Evolutionary conservation across 805 yeast species (phyloP).

Genomic region (Cyberlindnera mycetangii): DNA sequence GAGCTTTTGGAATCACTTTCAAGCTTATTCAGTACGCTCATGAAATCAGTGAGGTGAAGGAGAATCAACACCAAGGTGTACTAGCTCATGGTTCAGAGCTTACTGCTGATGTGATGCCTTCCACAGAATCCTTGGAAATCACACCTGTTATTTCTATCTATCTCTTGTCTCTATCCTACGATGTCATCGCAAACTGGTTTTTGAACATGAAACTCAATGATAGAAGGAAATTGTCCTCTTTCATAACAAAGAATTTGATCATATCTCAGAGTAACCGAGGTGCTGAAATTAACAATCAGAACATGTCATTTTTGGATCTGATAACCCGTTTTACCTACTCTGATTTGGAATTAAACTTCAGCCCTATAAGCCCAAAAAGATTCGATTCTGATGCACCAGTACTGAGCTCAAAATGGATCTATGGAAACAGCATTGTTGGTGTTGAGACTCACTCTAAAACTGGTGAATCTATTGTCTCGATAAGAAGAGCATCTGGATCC

Average conservation of each 20-base stretch:
- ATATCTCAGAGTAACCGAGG: conserved; percentile 36
- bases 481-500: conserved; percentile 69
- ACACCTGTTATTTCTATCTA: conserved; percentile 57
- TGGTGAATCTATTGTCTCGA: conserved; percentile 49
- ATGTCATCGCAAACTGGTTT: conserved; percentile 70
- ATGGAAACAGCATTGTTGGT: conserved; percentile 55
- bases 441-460: conserved; percentile 49
- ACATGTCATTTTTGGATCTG: conserved; percentile 64
- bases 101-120: conserved; percentile 51
- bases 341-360: conserved; percentile 53
- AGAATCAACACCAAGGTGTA: conserved; percentile 30
- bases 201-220: conserved; percentile 57
- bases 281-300: conserved; percentile 40
- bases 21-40: conserved; percentile 70
- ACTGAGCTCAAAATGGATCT: conserved; percentile 50
- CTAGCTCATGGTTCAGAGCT: conserved; percentile 40
- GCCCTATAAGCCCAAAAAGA: conserved; percentile 23
- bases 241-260: conserved; percentile 55
- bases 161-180: conserved; percentile 59
- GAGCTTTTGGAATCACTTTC: conserved; percentile 82
- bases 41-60: conserved; percentile 37
- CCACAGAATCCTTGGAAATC: conserved; percentile 45
- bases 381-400: conserved; percentile 27
- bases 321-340: conserved; percentile 64
- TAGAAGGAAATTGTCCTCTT: conserved; percentile 58